These are phyloP conservation scores for Yarrowia porcina DNA, from an alignment of 805 yeast genomes.

Conservation along the genomic window DNA sequence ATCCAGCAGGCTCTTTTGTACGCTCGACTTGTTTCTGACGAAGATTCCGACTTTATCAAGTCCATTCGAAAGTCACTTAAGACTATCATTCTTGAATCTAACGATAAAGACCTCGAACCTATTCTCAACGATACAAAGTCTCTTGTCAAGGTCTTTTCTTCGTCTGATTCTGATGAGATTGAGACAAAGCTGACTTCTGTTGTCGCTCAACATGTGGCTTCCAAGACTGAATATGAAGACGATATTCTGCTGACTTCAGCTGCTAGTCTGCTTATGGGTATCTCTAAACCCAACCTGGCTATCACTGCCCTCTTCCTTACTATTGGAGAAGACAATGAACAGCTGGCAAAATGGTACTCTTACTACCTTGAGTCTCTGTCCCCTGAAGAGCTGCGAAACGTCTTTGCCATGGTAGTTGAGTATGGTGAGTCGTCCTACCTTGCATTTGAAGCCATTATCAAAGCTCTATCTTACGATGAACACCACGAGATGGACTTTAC, in stretches of 20 bases:
- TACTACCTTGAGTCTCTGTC: background rate
- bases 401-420: background rate
- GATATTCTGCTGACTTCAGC: background rate
- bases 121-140: conserved; percentile 11
- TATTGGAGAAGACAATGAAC: background rate
- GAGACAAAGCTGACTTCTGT: background rate
- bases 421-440: background rate
- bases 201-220: background rate
- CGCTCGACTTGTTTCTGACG: conserved; percentile 15
- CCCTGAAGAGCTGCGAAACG: background rate
- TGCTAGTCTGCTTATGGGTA: conserved; percentile 5
- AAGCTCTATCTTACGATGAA: background rate
- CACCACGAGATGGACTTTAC: background rate
- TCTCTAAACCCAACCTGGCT: conserved; percentile 14
- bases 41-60: conserved; percentile 14
- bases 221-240: background rate
- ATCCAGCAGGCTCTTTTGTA: conserved; percentile 11
- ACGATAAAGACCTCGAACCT: background rate
- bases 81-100: background rate
- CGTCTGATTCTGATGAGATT: background rate
- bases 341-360: conserved; percentile 1
- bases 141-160: conserved; percentile 2
- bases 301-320: conserved; percentile 7
- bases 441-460: background rate
- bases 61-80: conserved; percentile 11